A percentile compares a stretch with the other conserved stretches of the same genome.
phyloP scores from a whole-genome alignment of 139 green algal genomes.

The Chlorella sp. region DNA sequence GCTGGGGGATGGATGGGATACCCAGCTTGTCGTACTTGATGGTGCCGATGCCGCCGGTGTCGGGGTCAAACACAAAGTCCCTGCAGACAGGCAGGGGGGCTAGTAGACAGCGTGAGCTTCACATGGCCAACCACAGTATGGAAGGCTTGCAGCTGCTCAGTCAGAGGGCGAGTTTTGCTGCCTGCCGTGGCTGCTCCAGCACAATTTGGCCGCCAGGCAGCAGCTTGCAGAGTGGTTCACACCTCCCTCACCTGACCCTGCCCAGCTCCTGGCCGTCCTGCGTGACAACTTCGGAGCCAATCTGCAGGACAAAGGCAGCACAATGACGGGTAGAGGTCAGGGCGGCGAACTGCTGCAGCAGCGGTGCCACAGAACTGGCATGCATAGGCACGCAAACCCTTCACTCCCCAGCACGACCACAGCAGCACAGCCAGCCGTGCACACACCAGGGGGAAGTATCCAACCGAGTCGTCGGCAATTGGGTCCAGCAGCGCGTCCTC shows the following conservation, averaged over 20 bases:
- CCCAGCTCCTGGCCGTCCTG: constrained; percentile 64
- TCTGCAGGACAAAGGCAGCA: too few relatives aligned
- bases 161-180: too few relatives aligned
- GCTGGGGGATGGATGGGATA: constrained; percentile 67
- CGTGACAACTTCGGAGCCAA: constrained; percentile 49
- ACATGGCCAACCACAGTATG: too few relatives aligned
- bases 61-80: constrained; percentile 81
- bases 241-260: constrained; percentile 59
- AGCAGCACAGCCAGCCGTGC: too few relatives aligned
- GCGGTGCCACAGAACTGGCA: too few relatives aligned
- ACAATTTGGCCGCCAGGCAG: too few relatives aligned
- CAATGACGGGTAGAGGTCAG: too few relatives aligned
- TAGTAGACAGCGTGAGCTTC: neutral
- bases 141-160: too few relatives aligned
- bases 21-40: constrained; percentile 83
- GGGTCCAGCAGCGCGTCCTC: constrained; percentile 60
- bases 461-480: constrained; percentile 53
- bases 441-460: constrained; percentile 66
- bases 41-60: constrained; percentile 66
- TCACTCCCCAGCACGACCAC: too few relatives aligned
- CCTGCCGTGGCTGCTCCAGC: neutral
- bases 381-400: too few relatives aligned
- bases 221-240: too few relatives aligned
- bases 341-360: too few relatives aligned
- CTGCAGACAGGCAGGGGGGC: neutral